Evolutionary conservation across 2,329 filamentous ascomycete species (phyloP).

Genomic region (Colletotrichum noveboracense): DNA sequence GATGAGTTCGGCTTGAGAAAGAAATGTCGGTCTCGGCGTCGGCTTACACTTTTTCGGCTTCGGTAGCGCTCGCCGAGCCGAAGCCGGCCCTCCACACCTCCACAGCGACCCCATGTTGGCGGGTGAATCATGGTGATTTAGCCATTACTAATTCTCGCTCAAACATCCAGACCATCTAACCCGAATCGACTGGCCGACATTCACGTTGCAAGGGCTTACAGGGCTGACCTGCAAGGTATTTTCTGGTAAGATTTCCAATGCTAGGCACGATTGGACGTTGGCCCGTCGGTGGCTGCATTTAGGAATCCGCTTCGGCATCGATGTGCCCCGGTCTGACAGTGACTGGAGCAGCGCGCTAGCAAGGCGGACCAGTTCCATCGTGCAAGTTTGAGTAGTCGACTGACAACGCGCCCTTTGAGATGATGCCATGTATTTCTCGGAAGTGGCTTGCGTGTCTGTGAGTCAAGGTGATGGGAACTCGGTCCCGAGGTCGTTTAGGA

Average conservation of each 20-base stretch:
- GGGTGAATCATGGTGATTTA: background rate
- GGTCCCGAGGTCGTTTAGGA: background rate
- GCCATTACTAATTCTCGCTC: background rate
- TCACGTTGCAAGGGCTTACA: background rate
- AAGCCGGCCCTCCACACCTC: background rate
- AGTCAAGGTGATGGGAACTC: background rate
- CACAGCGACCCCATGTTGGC: background rate
- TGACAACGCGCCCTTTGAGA: slow-evolving; percentile 15
- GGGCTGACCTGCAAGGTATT: background rate
- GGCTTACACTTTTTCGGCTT: background rate
- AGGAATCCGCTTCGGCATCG: background rate
- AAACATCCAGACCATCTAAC: background rate
- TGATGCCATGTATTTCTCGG: slow-evolving; percentile 5
- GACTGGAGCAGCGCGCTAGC: background rate
- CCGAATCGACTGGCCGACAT: slow-evolving; percentile 5
- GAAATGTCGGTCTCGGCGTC: background rate
- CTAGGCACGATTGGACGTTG: background rate
- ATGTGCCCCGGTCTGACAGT: slow-evolving; percentile 1
- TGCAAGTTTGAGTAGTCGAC: background rate
- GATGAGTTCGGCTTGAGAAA: background rate
- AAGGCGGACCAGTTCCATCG: background rate
- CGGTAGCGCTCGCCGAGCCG: background rate
- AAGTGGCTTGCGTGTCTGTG: background rate
- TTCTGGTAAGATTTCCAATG: background rate
- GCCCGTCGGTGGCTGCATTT: background rate